Evolutionary conservation across 2,329 filamentous ascomycete genomes (phyloP), one percentile per base, ranked within the genome.

Genomic region (Scedosporium dehoogii): DNA sequence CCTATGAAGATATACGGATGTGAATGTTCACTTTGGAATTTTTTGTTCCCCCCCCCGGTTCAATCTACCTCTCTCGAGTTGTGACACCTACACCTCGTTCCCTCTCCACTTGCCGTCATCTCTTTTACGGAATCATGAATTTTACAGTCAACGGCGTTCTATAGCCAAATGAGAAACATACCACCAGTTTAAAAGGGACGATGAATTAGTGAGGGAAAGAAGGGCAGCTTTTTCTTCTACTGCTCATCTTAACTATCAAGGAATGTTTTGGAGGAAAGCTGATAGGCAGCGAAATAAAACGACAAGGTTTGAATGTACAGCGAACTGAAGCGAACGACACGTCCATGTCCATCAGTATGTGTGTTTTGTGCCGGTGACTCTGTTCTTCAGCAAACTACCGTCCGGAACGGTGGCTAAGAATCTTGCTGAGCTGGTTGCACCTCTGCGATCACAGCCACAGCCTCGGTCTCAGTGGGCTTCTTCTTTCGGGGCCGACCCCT

Each of bases 401-500:
- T 46, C 18, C 44, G 12, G 5, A 46, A 6, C 4, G 44, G 14
- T 5, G 14, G 16, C 44, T 46, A 21, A 33, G 29, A 33, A 33
- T 9, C 29, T 33, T 33, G 29, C 29, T 33, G 29, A 9, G 29
- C 7, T 9, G 29, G 29, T 58, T 16, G 7, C n/a, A 18, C 42
- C 27, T 29, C 56, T n/a, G n/a, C 56, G n/a, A 21, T 21, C 58
- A 9, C 21, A 16, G 10, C 18, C 41, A 6, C 21, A 16, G 41
- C 58, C 9, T 41, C 38, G 5, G 10, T 25, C 12, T 59, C 21
- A 7, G 25, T 18, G 2, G 18, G 10, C 18, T 23, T 23, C 38
- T 23, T 57, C 51, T 44, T 61, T 16, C 60, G 38, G 23, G 60
- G 60, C 27, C 60, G 51, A 3, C 60, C 60, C 46, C 60, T 57